Evolutionary conservation across 1,139 yeast species (phyloP).

Genomic region (Kazachstania sp.): DNA sequence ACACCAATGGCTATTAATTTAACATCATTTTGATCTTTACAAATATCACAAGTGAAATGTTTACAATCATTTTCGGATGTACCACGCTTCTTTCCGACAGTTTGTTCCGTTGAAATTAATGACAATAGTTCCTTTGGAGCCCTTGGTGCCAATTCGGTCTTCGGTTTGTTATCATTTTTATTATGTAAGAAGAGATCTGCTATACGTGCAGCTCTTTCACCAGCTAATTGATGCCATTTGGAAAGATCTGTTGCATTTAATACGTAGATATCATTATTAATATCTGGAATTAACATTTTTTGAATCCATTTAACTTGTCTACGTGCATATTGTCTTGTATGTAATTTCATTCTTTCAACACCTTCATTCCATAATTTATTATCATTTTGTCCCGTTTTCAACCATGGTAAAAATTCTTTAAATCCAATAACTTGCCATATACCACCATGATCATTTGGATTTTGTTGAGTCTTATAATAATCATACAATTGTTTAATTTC

Average conservation of each 20-base stretch:
- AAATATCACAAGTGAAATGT: constrained; percentile 58
- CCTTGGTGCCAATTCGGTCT: constrained; percentile 17
- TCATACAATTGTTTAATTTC: constrained; percentile 58
- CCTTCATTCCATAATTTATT: constrained; percentile 38
- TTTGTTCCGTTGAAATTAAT: constrained; percentile 27
- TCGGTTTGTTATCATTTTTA: background rate
- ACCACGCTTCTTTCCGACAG: constrained; percentile 16
- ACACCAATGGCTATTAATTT: constrained; percentile 66
- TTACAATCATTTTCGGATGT: constrained; percentile 50
- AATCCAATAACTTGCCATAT: constrained; percentile 96
- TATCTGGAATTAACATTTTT: constrained; percentile 58
- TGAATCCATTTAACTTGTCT: constrained; percentile 90
- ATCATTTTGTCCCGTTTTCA: constrained; percentile 26
- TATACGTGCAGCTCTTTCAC: constrained; percentile 45
- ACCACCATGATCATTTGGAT: constrained; percentile 45
- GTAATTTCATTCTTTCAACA: constrained; percentile 66
- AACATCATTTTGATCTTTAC: constrained; percentile 50
- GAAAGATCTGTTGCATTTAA: constrained; percentile 68
- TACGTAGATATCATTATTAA: constrained; percentile 59
- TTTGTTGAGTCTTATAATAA: constrained; percentile 30
- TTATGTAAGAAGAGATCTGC: constrained; percentile 37
- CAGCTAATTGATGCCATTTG: constrained; percentile 53
- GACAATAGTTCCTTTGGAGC: constrained; percentile 40
- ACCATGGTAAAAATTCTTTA: constrained; percentile 83
- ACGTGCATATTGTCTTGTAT: constrained; percentile 82